These are phyloP conservation scores for Hyphopichia khmerensis DNA, from an alignment of 1,139 yeast genomes.

Conservation along the genomic window DNA sequence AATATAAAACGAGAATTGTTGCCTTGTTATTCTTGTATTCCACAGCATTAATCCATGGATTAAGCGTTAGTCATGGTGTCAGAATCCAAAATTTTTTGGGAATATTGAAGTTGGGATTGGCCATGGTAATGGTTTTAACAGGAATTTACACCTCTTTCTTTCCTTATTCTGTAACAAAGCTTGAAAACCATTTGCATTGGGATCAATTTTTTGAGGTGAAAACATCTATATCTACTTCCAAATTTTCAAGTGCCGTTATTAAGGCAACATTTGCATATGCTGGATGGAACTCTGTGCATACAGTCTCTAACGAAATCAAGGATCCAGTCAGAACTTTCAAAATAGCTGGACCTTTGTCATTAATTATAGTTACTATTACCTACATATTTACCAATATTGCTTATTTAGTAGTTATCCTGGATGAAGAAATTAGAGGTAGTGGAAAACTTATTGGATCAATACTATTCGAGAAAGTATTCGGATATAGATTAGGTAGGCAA, in stretches of 20 bases:
- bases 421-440: constrained; percentile 50
- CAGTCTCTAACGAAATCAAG: constrained; percentile 59
- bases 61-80: constrained; percentile 54
- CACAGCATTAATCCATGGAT: constrained; percentile 51
- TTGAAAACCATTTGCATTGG: constrained; percentile 41
- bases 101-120: constrained; percentile 47
- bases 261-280: constrained; percentile 60
- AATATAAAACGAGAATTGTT: constrained; percentile 38
- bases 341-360: constrained; percentile 60
- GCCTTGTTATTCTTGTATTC: constrained; percentile 45
- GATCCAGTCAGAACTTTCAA: constrained; percentile 57
- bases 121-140: constrained; percentile 47
- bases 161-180: constrained; percentile 40
- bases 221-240: constrained; percentile 36
- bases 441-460: constrained; percentile 62
- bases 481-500: constrained; percentile 49
- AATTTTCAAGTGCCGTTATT: constrained; percentile 55
- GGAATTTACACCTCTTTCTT: constrained; percentile 50
- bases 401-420: constrained; percentile 54
- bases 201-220: constrained; percentile 26
- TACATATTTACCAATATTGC: constrained; percentile 56
- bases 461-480: constrained; percentile 56
- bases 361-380: constrained; percentile 48
- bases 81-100: constrained; percentile 59
- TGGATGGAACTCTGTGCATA: constrained; percentile 67